phyloP scores from a whole-genome alignment of 1,284 basidiomycete species.

The Malassezia globosa region DNA sequence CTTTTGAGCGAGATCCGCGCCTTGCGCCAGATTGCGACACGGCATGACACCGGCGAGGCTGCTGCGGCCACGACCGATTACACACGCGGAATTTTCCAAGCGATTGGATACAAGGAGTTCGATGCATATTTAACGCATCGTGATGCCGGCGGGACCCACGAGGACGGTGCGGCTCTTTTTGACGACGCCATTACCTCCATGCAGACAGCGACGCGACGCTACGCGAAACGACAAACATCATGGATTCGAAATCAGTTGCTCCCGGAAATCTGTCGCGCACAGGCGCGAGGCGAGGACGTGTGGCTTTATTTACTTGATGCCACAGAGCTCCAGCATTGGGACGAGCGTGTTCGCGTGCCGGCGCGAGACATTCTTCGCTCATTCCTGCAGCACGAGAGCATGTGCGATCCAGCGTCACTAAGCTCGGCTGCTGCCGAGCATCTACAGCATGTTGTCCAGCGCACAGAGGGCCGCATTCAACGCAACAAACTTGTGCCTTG shows the following conservation, averaged over 20 bases:
- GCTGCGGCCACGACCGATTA: constrained; percentile 44
- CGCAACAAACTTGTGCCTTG: constrained; percentile 51
- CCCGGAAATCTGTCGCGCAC: constrained; percentile 54
- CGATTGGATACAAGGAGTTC: constrained; percentile 91
- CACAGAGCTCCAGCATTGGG: constrained; percentile 55
- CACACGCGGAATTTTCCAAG: constrained; percentile 79
- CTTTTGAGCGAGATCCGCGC: constrained; percentile 68
- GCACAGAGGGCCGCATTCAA: constrained; percentile 17
- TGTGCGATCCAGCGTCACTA: constrained; percentile 62
- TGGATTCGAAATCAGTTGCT: constrained; percentile 88
- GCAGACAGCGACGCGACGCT: constrained; percentile 78
- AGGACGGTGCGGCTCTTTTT: constrained; percentile 48
- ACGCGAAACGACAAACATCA: constrained; percentile 77
- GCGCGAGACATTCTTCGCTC: constrained; percentile 46
- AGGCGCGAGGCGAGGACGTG: constrained; percentile 32
- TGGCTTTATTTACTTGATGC: constrained; percentile 59
- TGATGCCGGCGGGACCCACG: constrained; percentile 3
- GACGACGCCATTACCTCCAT: constrained; percentile 61
- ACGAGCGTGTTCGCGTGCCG: constrained; percentile 36
- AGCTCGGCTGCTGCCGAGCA: constrained; percentile 52
- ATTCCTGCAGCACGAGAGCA: constrained; percentile 53
- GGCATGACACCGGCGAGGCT: constrained; percentile 2
- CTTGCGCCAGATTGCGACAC: constrained; percentile 48
- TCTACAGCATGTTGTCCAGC: constrained; percentile 10
- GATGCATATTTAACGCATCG: constrained; percentile 54